These are phyloP conservation scores for Pythium utonaiense DNA, from an alignment of 352 stramenopile genomes.

Conservation along the genomic window DNA sequence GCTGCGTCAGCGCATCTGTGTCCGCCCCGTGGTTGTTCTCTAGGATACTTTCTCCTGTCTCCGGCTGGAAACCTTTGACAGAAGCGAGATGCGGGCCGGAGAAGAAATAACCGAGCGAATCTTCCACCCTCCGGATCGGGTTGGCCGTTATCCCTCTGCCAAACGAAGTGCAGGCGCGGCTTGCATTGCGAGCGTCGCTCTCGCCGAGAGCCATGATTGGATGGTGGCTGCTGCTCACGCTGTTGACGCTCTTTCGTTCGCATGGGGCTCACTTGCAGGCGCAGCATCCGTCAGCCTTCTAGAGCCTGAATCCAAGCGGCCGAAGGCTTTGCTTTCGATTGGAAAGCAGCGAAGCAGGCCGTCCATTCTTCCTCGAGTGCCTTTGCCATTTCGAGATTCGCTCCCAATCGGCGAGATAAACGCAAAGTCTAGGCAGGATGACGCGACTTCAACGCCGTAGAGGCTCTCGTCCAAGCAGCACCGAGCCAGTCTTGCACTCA, in stretches of 20 bases:
- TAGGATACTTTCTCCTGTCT: not conserved
- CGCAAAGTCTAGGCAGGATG: not conserved
- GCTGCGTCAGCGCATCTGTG: not conserved
- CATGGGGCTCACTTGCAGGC: not conserved
- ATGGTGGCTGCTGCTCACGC: not conserved
- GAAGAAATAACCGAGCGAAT: not conserved
- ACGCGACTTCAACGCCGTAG: not conserved
- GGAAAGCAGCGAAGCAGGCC: not conserved
- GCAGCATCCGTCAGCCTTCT: not conserved
- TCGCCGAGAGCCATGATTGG: not conserved
- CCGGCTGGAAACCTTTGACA: too few species aligned
- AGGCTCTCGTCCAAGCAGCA: not conserved
- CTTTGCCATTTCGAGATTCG: not conserved
- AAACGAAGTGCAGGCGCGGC: not conserved
- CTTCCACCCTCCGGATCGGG: not conserved
- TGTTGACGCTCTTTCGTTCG: not conserved
- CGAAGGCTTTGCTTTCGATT: not conserved
- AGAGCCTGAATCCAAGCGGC: not conserved
- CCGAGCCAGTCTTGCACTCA: constrained; percentile 34
- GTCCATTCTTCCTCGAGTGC: not conserved
- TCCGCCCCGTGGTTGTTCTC: not conserved
- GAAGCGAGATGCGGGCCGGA: not conserved
- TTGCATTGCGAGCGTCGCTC: not conserved
- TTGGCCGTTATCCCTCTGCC: not conserved
- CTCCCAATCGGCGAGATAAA: not conserved